Percentiles rank a stretch among this genome's conserved stretches.
Evolutionary conservation across 371 early-diverging fungal species (phyloP).

Genomic region (Zychaea mexicana): DNA sequence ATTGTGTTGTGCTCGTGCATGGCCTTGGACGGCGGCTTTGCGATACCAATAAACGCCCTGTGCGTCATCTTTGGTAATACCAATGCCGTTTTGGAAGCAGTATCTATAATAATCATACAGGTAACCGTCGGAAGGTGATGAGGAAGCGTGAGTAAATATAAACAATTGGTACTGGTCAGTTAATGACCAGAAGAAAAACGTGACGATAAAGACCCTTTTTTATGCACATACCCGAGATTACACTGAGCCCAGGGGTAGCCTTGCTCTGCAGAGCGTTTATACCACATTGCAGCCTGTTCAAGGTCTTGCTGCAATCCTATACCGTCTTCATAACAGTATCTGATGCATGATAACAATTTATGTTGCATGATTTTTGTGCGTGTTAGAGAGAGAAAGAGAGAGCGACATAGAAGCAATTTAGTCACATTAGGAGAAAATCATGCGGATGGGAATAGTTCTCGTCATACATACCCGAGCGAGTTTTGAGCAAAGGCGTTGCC

Average conservation of each 20-base stretch:
- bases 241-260: slow-evolving; percentile 54
- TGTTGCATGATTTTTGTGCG: too few relatives aligned
- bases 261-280: slow-evolving; percentile 72
- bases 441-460: too few relatives aligned
- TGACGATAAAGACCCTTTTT: too few relatives aligned
- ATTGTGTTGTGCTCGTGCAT: slow-evolving; percentile 82
- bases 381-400: too few relatives aligned
- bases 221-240: slow-evolving; percentile 1
- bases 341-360: neutral
- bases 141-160: too few relatives aligned
- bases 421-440: too few relatives aligned
- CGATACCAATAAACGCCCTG: slow-evolving; percentile 71
- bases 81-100: slow-evolving; percentile 86
- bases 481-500: slow-evolving; percentile 85
- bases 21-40: slow-evolving; percentile 17
- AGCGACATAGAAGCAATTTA: too few relatives aligned
- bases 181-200: too few relatives aligned
- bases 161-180: too few relatives aligned
- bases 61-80: slow-evolving; percentile 61
- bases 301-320: slow-evolving; percentile 65
- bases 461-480: slow-evolving; percentile 70
- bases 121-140: slow-evolving; percentile 61
- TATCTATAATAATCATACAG: too few relatives aligned
- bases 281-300: slow-evolving; percentile 56
- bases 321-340: slow-evolving; percentile 77